phyloP scores from a whole-genome alignment of 805 yeast genomes.

The Metschnikowia borealis region DNA sequence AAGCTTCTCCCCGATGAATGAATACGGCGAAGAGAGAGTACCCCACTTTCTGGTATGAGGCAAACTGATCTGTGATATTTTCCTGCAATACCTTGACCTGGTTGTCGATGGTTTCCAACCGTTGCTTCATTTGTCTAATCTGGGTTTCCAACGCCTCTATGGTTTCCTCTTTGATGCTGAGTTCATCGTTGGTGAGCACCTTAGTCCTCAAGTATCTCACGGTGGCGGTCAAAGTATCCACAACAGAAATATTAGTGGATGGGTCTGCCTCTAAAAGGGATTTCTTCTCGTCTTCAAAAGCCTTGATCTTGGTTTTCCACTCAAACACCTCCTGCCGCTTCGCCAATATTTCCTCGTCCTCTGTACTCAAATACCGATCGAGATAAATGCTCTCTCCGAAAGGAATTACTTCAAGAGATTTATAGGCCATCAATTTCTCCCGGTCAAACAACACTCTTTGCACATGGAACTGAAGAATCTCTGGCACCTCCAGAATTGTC shows the following conservation, averaged over 20 bases:
- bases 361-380: constrained; percentile 82
- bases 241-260: constrained; percentile 27
- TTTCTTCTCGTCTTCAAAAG: constrained; percentile 41
- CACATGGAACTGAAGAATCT: constrained; percentile 83
- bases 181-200: constrained; percentile 28
- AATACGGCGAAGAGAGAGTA: constrained; percentile 88
- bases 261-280: constrained; percentile 41
- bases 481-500: constrained; percentile 69
- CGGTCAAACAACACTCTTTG: constrained; percentile 92
- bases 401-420: constrained; percentile 77
- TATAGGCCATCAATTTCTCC: constrained; percentile 66
- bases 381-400: constrained; percentile 74
- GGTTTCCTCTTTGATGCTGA: constrained; percentile 43
- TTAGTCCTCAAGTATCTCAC: constrained; percentile 50
- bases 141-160: constrained; percentile 46
- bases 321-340: constrained; percentile 55
- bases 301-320: constrained; percentile 56
- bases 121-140: constrained; percentile 44
- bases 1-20: constrained; percentile 93
- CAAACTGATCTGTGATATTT: constrained; percentile 58
- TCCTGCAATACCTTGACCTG: constrained; percentile 43
- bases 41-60: constrained; percentile 56
- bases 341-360: constrained; percentile 47
- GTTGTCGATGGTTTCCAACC: constrained; percentile 39
- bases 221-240: constrained; percentile 50